Evolutionary conservation across 179 eudicot genomes (phyloP).

Genomic region (Beta macrorhiza): DNA sequence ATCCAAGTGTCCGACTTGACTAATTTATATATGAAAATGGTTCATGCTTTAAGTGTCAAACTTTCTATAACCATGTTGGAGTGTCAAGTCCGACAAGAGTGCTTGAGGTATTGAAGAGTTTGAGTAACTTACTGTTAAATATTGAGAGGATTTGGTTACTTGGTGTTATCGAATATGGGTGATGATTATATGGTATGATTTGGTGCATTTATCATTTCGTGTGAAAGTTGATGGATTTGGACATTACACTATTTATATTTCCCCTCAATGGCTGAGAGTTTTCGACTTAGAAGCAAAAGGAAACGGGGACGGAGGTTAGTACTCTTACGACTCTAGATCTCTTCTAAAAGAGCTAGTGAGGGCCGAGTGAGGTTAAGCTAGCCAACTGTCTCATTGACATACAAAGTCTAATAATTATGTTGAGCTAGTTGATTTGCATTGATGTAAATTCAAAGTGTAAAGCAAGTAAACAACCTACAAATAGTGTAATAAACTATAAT

Average conservation of each 20-base stretch:
- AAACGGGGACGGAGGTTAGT: neutral
- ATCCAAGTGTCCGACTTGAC: too few relatives aligned
- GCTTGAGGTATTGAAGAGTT: too few relatives aligned
- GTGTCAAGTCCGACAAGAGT: too few relatives aligned
- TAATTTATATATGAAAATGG: too few relatives aligned
- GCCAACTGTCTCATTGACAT: neutral
- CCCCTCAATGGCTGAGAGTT: too few relatives aligned
- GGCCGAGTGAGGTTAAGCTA: neutral
- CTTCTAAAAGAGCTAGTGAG: neutral
- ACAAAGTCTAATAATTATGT: neutral
- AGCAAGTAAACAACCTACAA: neutral
- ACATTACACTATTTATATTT: neutral
- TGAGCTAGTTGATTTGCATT: neutral
- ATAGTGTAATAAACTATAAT: neutral
- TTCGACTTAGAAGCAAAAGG: neutral
- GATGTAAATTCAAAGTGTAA: neutral
- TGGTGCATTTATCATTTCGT: too few relatives aligned
- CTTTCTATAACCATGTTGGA: too few relatives aligned
- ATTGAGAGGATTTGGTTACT: neutral
- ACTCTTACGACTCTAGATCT: too few relatives aligned
- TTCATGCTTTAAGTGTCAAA: too few relatives aligned
- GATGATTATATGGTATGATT: neutral
- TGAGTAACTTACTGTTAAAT: neutral
- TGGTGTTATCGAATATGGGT: neutral
- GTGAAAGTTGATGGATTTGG: neutral